Percentiles rank a stretch among this genome's conserved stretches.
phyloP scores from a whole-genome alignment of 345 rosid species.

The Arabidopsis arenosa region DNA sequence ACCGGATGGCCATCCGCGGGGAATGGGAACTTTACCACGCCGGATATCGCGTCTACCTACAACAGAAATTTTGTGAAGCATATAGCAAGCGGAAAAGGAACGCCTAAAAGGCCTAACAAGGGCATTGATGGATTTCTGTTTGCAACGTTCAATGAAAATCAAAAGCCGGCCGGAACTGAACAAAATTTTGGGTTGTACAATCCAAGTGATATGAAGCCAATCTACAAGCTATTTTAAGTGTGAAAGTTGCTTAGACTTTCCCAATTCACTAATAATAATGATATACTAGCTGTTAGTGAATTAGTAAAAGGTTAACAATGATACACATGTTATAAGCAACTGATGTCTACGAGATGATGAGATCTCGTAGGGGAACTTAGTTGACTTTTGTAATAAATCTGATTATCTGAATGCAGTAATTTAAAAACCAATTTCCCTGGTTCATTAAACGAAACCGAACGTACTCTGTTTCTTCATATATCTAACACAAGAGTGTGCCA shows the following conservation, averaged over 20 bases:
- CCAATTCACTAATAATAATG: background rate
- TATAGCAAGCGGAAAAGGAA: conserved; percentile 37
- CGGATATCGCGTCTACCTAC: conserved; percentile 26
- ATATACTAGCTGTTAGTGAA: background rate
- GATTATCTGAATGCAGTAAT: too few relatives aligned
- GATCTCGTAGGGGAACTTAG: too few relatives aligned
- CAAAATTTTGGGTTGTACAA: conserved; percentile 44
- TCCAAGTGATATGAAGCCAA: conserved; percentile 38
- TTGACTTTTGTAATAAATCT: too few relatives aligned
- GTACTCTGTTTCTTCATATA: background rate
- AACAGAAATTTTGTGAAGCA: conserved; percentile 41
- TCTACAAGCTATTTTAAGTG: conserved; percentile 30
- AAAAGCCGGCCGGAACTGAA: conserved; percentile 34
- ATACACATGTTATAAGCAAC: background rate
- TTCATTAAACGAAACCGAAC: too few relatives aligned
- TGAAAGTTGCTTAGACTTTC: background rate
- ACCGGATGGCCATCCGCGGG: conserved; percentile 16
- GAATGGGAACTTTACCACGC: conserved; percentile 42
- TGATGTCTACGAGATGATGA: too few relatives aligned
- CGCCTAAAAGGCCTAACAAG: conserved; percentile 42
- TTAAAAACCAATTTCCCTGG: too few relatives aligned
- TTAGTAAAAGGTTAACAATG: background rate
- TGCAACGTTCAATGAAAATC: conserved; percentile 44
- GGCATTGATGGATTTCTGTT: conserved; percentile 19
- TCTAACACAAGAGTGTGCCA: background rate